Evolutionary conservation across 73 alveolate species (phyloP).

Genomic region (Paramecium tetraurelia): DNA sequence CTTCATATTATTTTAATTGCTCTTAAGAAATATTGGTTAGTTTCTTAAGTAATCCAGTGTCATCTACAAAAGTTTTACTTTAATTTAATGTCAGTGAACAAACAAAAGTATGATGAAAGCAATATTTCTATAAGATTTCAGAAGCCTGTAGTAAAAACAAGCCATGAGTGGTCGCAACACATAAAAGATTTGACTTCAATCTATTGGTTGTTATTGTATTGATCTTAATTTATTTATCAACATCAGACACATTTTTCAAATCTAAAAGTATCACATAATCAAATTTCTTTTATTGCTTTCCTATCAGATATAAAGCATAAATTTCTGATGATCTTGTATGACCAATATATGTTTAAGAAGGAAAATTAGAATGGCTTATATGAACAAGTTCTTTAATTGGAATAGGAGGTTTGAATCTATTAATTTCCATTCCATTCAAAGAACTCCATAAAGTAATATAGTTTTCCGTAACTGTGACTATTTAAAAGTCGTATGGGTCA

Average conservation of each 20-base stretch:
- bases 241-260: neutral
- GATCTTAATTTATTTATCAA: neutral
- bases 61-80: constrained; percentile 24
- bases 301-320: neutral
- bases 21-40: neutral
- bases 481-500: constrained; percentile 36
- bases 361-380: constrained; percentile 1
- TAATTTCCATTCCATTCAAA: constrained; percentile 33
- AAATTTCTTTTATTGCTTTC: neutral
- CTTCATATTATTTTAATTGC: neutral
- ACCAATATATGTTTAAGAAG: constrained; percentile 23
- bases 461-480: neutral
- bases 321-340: constrained; percentile 17
- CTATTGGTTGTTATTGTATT: neutral
- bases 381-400: constrained; percentile 22
- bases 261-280: constrained; percentile 1
- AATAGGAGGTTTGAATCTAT: constrained; percentile 27
- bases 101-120: constrained; percentile 13
- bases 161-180: constrained; percentile 25
- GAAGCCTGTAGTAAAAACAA: neutral
- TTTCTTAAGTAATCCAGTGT: neutral
- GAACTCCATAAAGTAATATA: constrained; percentile 31
- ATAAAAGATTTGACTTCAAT: neutral
- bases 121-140: neutral
- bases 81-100: constrained; percentile 2